Conservation (phyloP, 1,139 yeast genomes). For the Lodderomyces margitis region DNA sequence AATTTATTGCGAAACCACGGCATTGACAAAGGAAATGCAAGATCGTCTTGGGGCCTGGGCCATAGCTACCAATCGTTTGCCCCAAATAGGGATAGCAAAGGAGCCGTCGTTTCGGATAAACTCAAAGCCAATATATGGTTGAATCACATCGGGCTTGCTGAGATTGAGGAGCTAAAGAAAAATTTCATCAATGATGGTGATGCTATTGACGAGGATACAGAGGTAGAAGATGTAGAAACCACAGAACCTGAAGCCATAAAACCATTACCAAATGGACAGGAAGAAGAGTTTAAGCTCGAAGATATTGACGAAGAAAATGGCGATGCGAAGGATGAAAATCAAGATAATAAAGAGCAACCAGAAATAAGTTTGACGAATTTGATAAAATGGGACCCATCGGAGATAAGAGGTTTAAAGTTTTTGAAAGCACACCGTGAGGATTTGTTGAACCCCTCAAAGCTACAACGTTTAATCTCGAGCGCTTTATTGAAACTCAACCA, state of each 20-base stretch:
- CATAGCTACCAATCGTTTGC: constrained; percentile 72
- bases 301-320: background rate
- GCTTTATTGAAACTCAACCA: constrained; percentile 58
- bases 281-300: background rate
- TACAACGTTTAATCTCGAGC: constrained; percentile 55
- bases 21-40: constrained; percentile 2
- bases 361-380: constrained; percentile 34
- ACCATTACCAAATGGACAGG: background rate
- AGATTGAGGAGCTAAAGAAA: constrained; percentile 41
- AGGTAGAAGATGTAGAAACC: constrained; percentile 10
- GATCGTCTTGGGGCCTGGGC: constrained; percentile 22
- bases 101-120: constrained; percentile 60
- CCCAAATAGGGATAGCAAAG: constrained; percentile 71
- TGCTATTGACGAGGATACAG: constrained; percentile 10
- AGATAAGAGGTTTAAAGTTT: constrained; percentile 24
- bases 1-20: constrained; percentile 7
- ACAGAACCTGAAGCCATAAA: background rate
- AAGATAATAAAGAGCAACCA: background rate
- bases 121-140: constrained; percentile 76
- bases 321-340: background rate
- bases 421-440: constrained; percentile 27
- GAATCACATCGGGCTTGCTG: constrained; percentile 63
- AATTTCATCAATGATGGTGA: constrained; percentile 17
- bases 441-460: constrained; percentile 27
- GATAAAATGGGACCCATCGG: constrained; percentile 38